phyloP scores from a whole-genome alignment of 257 asterid species.

The Plantago ovata region DNA sequence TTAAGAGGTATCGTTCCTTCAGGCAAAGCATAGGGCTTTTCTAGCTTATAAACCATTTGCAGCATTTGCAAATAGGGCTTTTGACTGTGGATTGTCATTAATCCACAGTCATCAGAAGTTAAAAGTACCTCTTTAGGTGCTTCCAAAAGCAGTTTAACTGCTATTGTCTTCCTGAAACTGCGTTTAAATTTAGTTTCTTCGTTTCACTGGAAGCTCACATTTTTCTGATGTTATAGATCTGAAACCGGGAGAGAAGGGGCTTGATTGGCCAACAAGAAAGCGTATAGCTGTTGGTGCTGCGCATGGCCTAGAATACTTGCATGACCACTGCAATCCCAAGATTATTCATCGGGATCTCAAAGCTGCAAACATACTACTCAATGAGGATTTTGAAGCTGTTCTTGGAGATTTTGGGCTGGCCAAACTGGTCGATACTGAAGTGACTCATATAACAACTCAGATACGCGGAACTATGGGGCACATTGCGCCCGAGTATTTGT shows the following conservation, averaged over 20 bases:
- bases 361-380: slow-evolving; percentile 87
- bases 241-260: slow-evolving; percentile 71
- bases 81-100: no score
- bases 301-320: slow-evolving; percentile 87
- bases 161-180: no score
- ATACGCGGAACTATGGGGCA: slow-evolving; percentile 99
- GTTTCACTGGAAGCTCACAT: no score
- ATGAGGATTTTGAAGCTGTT: slow-evolving; percentile 71
- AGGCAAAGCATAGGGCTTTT: neutral
- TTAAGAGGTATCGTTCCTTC: slow-evolving; percentile 53
- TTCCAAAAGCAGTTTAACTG: no score
- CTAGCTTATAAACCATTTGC: no score
- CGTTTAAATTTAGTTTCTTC: neutral
- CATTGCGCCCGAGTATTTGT: slow-evolving; percentile 84
- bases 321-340: slow-evolving; percentile 84
- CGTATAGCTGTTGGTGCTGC: slow-evolving; percentile 88
- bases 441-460: slow-evolving; percentile 80
- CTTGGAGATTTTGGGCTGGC: slow-evolving; percentile 95
- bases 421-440: slow-evolving; percentile 62
- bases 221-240: slow-evolving; percentile 32
- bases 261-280: slow-evolving; percentile 75
- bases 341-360: slow-evolving; percentile 87
- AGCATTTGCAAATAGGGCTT: no score
- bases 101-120: no score
- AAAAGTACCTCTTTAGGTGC: no score